Evolutionary conservation across 257 asterid species (phyloP).

Genomic region (Jacaranda copaia): DNA sequence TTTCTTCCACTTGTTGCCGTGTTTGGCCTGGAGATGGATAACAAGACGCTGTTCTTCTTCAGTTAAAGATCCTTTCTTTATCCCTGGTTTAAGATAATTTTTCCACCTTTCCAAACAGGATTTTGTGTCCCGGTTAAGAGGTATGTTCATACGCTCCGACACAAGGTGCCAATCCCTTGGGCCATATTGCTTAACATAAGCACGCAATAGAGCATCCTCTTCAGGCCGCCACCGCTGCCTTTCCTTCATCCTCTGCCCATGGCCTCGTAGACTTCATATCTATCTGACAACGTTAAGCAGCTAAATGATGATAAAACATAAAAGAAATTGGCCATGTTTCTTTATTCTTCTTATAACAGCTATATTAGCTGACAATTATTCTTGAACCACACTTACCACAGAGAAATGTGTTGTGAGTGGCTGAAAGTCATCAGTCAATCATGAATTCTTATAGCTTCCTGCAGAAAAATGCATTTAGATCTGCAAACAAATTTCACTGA

Average conservation of each 20-base stretch:
- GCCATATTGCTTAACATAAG: slow-evolving; percentile 69
- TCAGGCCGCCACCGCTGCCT: slow-evolving; percentile 83
- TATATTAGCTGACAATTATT: too few species aligned
- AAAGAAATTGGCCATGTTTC: background rate
- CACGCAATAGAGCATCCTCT: slow-evolving; percentile 69
- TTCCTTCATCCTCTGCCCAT: slow-evolving; percentile 55
- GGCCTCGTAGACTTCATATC: slow-evolving; percentile 41
- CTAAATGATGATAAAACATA: background rate
- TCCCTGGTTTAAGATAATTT: slow-evolving; percentile 74
- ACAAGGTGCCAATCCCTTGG: slow-evolving; percentile 61
- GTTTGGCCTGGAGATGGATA: slow-evolving; percentile 43
- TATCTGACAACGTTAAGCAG: slow-evolving; percentile 15
- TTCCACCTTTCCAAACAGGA: slow-evolving; percentile 78
- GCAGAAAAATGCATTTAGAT: too few species aligned
- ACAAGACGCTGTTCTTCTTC: slow-evolving; percentile 63
- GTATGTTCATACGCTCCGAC: slow-evolving; percentile 47
- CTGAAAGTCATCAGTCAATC: background rate
- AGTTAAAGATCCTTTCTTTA: slow-evolving; percentile 68
- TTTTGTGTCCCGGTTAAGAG: slow-evolving; percentile 48
- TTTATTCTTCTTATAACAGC: background rate
- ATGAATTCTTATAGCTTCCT: too few species aligned
- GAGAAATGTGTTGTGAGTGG: background rate
- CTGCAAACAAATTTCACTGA: too few species aligned
- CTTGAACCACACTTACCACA: too few species aligned
- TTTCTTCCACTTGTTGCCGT: slow-evolving; percentile 61